Evolutionary conservation across 2,329 filamentous ascomycete genomes (phyloP).

Genomic region (Penicillium sp.): DNA sequence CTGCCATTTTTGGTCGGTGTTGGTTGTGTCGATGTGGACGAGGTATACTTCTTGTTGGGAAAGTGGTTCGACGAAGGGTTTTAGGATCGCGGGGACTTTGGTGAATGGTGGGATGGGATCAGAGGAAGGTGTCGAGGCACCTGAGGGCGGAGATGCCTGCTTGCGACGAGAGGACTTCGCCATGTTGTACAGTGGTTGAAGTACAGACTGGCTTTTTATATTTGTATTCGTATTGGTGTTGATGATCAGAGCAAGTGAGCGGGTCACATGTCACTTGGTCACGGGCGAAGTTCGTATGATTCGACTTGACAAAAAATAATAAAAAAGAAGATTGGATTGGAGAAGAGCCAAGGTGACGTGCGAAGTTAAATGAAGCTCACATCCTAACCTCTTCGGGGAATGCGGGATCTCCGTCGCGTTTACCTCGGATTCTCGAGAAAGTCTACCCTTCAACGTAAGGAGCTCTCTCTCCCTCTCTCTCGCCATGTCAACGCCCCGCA

Average conservation of each 20-base stretch:
- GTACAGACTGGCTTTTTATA: background rate
- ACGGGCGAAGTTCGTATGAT: slow-evolving; percentile 12
- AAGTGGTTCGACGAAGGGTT: slow-evolving; percentile 62
- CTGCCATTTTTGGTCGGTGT: slow-evolving; percentile 67
- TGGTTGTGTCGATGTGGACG: slow-evolving; percentile 71
- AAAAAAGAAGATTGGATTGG: background rate
- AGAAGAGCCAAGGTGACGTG: background rate
- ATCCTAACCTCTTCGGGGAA: slow-evolving; percentile 20
- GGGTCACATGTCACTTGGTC: slow-evolving; percentile 19
- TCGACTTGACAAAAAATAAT: background rate
- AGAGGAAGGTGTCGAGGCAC: slow-evolving; percentile 30
- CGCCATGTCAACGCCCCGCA: slow-evolving; percentile 34
- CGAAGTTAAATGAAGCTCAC: background rate
- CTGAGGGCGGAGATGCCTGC: slow-evolving; percentile 21
- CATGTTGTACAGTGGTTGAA: slow-evolving; percentile 20
- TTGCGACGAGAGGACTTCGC: slow-evolving; percentile 35
- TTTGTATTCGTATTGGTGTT: slow-evolving; percentile 3
- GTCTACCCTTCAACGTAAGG: slow-evolving; percentile 3
- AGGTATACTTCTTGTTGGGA: slow-evolving; percentile 71
- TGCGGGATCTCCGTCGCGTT: slow-evolving; percentile 16
- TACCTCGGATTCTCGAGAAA: slow-evolving; percentile 4
- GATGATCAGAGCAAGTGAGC: slow-evolving; percentile 11
- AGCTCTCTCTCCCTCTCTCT: background rate
- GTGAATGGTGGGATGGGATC: slow-evolving; percentile 63
- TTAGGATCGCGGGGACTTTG: slow-evolving; percentile 57